These are phyloP conservation scores for Epichloe coenophiala DNA, from an alignment of 2,329 filamentous ascomycete genomes.

Conservation along the genomic window DNA sequence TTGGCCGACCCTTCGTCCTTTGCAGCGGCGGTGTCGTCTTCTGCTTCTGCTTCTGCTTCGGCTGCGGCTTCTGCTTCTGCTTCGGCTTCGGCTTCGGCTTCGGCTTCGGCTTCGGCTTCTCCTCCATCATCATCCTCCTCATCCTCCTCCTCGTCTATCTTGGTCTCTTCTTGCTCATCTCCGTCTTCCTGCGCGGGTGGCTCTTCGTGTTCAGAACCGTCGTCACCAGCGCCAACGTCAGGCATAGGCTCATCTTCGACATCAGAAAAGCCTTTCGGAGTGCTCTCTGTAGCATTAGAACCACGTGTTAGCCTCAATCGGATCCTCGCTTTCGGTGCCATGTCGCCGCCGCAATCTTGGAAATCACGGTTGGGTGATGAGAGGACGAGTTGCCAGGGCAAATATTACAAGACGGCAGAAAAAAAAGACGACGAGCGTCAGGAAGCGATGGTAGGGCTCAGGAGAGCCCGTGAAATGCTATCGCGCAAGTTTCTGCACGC, in stretches of 20 bases:
- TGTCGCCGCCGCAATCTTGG: conserved; percentile 3
- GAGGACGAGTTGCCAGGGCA: neutral
- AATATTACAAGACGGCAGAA: neutral
- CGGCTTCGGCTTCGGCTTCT: conserved; percentile 8
- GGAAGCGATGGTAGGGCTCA: too few relatives aligned
- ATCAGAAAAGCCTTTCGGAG: conserved; percentile 27
- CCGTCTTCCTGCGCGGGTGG: conserved; percentile 10
- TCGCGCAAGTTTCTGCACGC: neutral
- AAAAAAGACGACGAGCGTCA: neutral
- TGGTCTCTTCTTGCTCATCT: conserved; percentile 21
- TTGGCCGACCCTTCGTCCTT: conserved; percentile 32
- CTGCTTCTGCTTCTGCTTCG: conserved; percentile 18
- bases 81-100: conserved; percentile 6
- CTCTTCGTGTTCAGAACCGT: conserved; percentile 16
- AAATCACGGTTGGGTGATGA: neutral
- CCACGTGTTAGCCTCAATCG: conserved; percentile 21
- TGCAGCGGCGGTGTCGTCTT: conserved; percentile 13
- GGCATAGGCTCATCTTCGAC: conserved; percentile 26
- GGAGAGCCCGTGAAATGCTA: neutral
- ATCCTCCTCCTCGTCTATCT: conserved; percentile 24
- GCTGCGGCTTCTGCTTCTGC: conserved; percentile 14
- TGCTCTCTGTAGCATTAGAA: conserved; percentile 23
- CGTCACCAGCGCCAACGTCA: conserved; percentile 15
- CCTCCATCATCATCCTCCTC: conserved; percentile 34
- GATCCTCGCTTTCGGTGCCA: conserved; percentile 17